Evolutionary conservation across 345 rosid genomes (phyloP), one percentile per base, ranked within the genome.

Genomic region (Eutrema japonicum): DNA sequence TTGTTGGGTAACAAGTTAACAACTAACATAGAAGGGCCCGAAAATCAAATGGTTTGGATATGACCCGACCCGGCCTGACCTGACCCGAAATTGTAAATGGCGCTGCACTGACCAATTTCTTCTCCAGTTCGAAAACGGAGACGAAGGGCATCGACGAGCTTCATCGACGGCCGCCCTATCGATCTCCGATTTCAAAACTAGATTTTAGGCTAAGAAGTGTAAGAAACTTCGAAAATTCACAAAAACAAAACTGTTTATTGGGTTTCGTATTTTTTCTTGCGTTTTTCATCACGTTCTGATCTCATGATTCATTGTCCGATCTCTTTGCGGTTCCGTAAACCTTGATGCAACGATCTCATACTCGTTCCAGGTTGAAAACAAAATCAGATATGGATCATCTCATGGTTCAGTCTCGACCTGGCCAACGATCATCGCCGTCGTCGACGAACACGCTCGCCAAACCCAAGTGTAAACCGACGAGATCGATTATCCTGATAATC

Each of bases 301-400:
- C 73, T 70, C 63, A 78, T 76, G 82, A 66, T 66, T 71, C 60
- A 55, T 61, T 26, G 27, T 29, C 54, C 60, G 30, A n/a, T 55
- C 1, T 66, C 80, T 33, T 36, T 6, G 41, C 71, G 54, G 35
- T 42, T 45, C 54, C 54, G 27, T 52, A 48, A 68, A 71, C 70
- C 73, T 91, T 88, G 96, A 91, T 95, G 97, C 96, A 85, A 82
- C 88, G 89, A 60, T 64, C 84, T 82, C 82, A 86, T 86, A 88
- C 84, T 77, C 86, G 86, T 64, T 75, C 77, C 56, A 88, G 83
- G 83, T 71, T 77, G 72, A 74, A 85, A 22, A 49, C 13, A 11
- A 48, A 68, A 22, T 32, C 70, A 2, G 74, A 71, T 4, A 88
- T 89, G 95, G 97, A 89, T 65, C 82, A 86, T 33, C 53, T 78